Percentiles rank a stretch among this genome's conserved stretches.
Conservation (phyloP, 305 asterid species). For the Fraxinus paxiana region DNA sequence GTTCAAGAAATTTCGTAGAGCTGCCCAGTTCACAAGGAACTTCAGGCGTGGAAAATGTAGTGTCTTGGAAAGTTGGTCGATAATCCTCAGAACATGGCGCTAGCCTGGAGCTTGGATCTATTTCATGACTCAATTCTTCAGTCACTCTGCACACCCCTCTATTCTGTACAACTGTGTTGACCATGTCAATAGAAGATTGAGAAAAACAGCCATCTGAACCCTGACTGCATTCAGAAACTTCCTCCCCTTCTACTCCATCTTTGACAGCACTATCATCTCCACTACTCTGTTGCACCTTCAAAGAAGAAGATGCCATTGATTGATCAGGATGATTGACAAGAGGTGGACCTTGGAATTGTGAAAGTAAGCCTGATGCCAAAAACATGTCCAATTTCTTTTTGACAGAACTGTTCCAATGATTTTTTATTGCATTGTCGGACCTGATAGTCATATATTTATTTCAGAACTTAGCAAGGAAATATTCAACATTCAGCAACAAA, state of each 20-base stretch:
- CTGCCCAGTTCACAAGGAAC: constrained; percentile 45
- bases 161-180: constrained; percentile 28
- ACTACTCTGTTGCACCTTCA: constrained; percentile 67
- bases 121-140: constrained; percentile 32
- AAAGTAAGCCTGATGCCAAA: constrained; percentile 81
- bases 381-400: constrained; percentile 89
- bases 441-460: constrained; percentile 33
- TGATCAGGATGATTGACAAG: constrained; percentile 45
- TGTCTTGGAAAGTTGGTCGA: constrained; percentile 45
- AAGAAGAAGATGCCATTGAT: constrained; percentile 54
- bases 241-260: constrained; percentile 64
- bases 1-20: constrained; percentile 39
- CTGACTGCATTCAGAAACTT: constrained; percentile 89
- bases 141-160: constrained; percentile 42
- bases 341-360: constrained; percentile 69
- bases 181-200: constrained; percentile 46
- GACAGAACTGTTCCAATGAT: constrained; percentile 99
- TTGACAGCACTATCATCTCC: constrained; percentile 60
- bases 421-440: constrained; percentile 83
- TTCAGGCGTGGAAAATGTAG: constrained; percentile 38
- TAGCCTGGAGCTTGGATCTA: constrained; percentile 19
- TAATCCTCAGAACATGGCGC: constrained; percentile 43
- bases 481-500: neutral
- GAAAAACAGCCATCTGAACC: constrained; percentile 53
- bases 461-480: neutral